phyloP scores from a whole-genome alignment of 2,329 filamentous ascomycete species.

The Podosphaera xanthii region DNA sequence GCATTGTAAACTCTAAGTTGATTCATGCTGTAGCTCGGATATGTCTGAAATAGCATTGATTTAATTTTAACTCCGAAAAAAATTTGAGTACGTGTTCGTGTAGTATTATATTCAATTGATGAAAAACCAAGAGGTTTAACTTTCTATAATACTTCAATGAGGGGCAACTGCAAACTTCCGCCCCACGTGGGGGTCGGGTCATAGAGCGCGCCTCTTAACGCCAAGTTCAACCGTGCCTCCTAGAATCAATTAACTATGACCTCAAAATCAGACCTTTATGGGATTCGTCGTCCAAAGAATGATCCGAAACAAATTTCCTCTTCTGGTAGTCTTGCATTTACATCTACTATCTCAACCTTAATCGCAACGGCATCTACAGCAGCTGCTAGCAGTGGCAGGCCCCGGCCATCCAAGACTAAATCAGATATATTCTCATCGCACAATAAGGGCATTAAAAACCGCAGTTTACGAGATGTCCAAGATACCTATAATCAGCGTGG shows the following conservation, averaged over 20 bases:
- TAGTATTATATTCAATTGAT: too few relatives aligned
- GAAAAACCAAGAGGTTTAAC: too few relatives aligned
- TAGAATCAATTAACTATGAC: slow-evolving; percentile 4
- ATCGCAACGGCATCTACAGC: slow-evolving; percentile 33
- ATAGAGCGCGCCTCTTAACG: not conserved
- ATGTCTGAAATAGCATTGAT: not conserved
- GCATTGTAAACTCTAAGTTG: not conserved
- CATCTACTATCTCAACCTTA: slow-evolving; percentile 65
- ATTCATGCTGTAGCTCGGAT: not conserved
- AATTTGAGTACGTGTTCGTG: too few relatives aligned
- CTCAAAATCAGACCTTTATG: slow-evolving; percentile 51
- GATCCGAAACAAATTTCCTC: slow-evolving; percentile 44
- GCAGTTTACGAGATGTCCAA: slow-evolving; percentile 33
- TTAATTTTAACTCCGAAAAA: not conserved
- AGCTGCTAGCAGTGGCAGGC: slow-evolving; percentile 23
- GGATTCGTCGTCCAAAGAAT: slow-evolving; percentile 46
- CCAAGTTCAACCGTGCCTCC: not conserved
- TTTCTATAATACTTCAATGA: not conserved
- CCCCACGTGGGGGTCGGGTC: not conserved
- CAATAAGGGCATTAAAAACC: slow-evolving; percentile 37
- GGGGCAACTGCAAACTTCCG: not conserved
- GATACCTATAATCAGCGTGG: slow-evolving; percentile 28
- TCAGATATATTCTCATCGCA: slow-evolving; percentile 45
- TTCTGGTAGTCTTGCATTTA: slow-evolving; percentile 58
- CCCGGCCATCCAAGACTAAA: slow-evolving; percentile 33